Conservation (phyloP, 2,329 filamentous ascomycete species). For the Ophiocordyceps sinensis region DNA sequence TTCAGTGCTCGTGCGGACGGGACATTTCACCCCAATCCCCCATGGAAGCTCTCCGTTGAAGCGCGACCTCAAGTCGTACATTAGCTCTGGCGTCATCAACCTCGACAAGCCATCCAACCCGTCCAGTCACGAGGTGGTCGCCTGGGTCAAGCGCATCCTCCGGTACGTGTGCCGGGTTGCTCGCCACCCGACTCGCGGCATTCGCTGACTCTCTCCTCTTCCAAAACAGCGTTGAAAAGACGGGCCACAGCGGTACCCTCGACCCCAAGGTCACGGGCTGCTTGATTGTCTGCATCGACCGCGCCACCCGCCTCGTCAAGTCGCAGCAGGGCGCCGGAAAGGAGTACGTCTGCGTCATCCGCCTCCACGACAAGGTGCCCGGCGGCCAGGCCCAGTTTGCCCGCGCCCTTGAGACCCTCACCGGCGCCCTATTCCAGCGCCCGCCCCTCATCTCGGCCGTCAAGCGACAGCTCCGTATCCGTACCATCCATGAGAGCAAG, state of each 20-base stretch:
- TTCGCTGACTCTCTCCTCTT: background rate
- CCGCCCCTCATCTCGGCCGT: constrained; percentile 96
- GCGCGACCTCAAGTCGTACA: constrained; percentile 92
- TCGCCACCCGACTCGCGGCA: background rate
- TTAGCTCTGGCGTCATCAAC: constrained; percentile 96
- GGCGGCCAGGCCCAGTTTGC: constrained; percentile 88
- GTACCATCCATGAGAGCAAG: constrained; percentile 96
- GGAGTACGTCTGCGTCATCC: constrained; percentile 93
- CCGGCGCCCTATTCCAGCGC: constrained; percentile 81
- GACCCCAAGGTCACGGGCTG: constrained; percentile 97
- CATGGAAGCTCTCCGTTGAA: constrained; percentile 82
- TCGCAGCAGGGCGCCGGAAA: constrained; percentile 98
- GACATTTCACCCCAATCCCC: constrained; percentile 93
- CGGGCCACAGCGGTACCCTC: constrained; percentile 93
- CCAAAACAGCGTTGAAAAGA: constrained; percentile 54
- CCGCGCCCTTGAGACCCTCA: constrained; percentile 87
- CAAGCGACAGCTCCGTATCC: constrained; percentile 95
- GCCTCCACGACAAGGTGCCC: constrained; percentile 88
- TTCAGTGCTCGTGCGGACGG: constrained; percentile 76
- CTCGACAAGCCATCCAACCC: constrained; percentile 79
- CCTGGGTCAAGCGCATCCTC: constrained; percentile 97
- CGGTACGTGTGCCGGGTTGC: constrained; percentile 38
- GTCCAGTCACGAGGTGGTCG: constrained; percentile 95
- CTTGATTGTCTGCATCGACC: constrained; percentile 89
- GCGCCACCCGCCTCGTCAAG: constrained; percentile 94